A percentile compares a stretch with the other conserved stretches of the same genome.
These are phyloP conservation scores for Corynespora cassiicola DNA, from an alignment of 2,329 filamentous ascomycete genomes.

Conservation along the genomic window DNA sequence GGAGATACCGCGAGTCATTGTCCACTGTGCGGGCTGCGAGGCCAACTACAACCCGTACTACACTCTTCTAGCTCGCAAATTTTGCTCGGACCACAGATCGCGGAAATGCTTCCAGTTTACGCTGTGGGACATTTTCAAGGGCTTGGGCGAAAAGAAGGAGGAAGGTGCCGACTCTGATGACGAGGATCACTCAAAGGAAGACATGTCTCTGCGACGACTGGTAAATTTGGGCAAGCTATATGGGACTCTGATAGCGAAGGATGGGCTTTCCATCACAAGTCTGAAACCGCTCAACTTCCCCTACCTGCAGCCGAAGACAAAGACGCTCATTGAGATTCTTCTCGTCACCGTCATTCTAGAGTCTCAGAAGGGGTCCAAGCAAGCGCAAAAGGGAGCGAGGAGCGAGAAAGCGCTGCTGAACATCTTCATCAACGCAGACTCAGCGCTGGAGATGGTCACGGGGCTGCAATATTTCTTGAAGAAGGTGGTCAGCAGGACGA, in stretches of 20 bases:
- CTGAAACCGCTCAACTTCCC: constrained; percentile 78
- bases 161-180: constrained; percentile 64
- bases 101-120: constrained; percentile 87
- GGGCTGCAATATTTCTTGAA: constrained; percentile 82
- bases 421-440: constrained; percentile 70
- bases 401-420: constrained; percentile 67
- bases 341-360: constrained; percentile 77
- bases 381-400: constrained; percentile 52
- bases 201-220: constrained; percentile 62
- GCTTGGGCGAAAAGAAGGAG: constrained; percentile 79
- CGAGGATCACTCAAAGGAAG: constrained; percentile 58
- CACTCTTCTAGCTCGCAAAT: constrained; percentile 77
- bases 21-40: constrained; percentile 87
- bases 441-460: constrained; percentile 71
- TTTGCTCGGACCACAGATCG: constrained; percentile 77
- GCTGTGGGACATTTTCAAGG: constrained; percentile 84
- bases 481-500: constrained; percentile 74
- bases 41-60: constrained; percentile 92
- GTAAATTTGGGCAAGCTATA: constrained; percentile 74
- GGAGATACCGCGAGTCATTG: constrained; percentile 85
- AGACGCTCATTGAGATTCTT: constrained; percentile 79
- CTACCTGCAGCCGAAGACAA: constrained; percentile 77
- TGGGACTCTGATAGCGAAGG: constrained; percentile 66
- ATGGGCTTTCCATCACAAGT: constrained; percentile 63
- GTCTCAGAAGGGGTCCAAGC: constrained; percentile 60